Evolutionary conservation across 164 flowering plant species (phyloP).

Genomic region (Brasenia schreberi): DNA sequence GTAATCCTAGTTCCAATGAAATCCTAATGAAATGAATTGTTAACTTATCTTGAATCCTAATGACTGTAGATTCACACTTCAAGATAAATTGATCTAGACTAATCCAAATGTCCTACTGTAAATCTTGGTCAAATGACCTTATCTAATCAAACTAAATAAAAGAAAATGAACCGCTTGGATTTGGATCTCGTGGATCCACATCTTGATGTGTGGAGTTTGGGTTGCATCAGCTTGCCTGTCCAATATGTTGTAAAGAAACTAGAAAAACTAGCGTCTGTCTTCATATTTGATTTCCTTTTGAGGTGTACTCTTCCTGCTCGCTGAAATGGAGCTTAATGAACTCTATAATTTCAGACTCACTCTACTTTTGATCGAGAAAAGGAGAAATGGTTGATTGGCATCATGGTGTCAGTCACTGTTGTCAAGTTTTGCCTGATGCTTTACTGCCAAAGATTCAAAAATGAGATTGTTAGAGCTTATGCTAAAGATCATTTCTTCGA

Average conservation of each 20-base stretch:
- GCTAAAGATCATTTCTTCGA: slow-evolving; percentile 75
- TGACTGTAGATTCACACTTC: too few species aligned
- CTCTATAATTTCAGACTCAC: background rate
- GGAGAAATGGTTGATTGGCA: slow-evolving; percentile 62
- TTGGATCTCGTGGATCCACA: background rate
- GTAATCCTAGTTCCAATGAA: too few species aligned
- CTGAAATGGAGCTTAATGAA: too few species aligned
- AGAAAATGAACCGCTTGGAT: too few species aligned
- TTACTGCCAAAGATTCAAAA: slow-evolving; percentile 50
- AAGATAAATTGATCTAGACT: too few species aligned
- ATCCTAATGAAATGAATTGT: too few species aligned
- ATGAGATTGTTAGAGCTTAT: slow-evolving; percentile 60
- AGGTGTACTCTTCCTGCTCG: slow-evolving; percentile 4
- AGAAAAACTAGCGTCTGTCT: background rate
- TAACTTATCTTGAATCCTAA: too few species aligned
- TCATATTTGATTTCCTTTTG: slow-evolving; percentile 7
- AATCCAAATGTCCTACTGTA: too few species aligned
- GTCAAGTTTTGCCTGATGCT: slow-evolving; percentile 51
- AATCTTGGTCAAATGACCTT: too few species aligned
- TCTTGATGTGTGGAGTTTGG: background rate
- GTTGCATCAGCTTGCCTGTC: background rate
- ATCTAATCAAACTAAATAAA: too few species aligned
- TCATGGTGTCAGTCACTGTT: slow-evolving; percentile 55
- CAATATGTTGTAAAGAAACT: background rate
- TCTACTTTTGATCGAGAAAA: slow-evolving; percentile 7